Evolutionary conservation across 768 basidiomycete species (phyloP), one percentile per base, ranked within the genome.

Genomic region (Podaxis mareebaensis): DNA sequence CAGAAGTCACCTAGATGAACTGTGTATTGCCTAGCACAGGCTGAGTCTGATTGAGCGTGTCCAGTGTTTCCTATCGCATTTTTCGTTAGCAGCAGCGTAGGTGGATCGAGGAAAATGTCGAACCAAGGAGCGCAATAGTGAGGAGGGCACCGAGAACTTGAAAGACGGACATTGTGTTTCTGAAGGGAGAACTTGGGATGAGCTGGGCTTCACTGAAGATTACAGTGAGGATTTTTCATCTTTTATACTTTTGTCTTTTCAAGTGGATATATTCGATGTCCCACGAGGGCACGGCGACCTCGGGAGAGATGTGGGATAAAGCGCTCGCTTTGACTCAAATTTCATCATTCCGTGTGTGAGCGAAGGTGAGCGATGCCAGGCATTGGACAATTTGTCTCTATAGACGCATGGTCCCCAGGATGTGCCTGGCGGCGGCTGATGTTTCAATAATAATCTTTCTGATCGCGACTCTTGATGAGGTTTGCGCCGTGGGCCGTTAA

Each of bases 1-100:
- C 88, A 90, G 62, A 79, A 83, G 71, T 88, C 86, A 5, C 82
- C 82, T 4, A 70, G 46, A 24, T 72, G 67, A 39, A 90, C 80
- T 20, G 78, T 81, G 66, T 83, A 85, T 68, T 71, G 80, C 63
- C 85, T 80, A 15, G 78, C 77, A 66, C 88, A 89, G 11, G 59
- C 3, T n/a, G 62, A 36, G 15, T 24, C 7, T 0, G 48, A 36
- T 24, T 56, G 54, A 20, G 54, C 54, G 26, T 40, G 54, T 40
- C 54, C 54, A 7, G 26, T 17, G 24, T 10, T 40, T 30, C 36
- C 54, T 56, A 13, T 38, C 3, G 22, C 6, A 12, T 13, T n/a
- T 40, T n/a, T 40, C 8, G 20, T 56, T 30, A 40, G 24, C 22
- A 22, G n/a, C 3, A 24, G 54, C n/a, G 20, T 24, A 13, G 20